Percentiles rank a stretch among this genome's conserved stretches.
Evolutionary conservation across 345 rosid species (phyloP).

Genomic region (Lagerstroemia speciosa): DNA sequence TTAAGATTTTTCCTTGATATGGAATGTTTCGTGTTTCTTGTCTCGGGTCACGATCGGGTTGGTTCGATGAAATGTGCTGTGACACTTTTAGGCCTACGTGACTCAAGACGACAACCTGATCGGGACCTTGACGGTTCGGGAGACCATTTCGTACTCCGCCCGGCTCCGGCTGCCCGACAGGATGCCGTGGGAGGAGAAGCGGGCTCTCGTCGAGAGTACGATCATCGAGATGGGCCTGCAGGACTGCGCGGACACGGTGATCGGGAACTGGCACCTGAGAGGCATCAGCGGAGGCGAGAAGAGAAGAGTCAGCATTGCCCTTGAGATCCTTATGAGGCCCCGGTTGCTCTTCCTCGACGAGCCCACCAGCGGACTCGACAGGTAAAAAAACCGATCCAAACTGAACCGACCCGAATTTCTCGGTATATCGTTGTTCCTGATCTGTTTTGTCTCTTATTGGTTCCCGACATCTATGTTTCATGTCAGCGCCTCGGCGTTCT

Average conservation of each 20-base stretch:
- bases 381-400: slow-evolving; percentile 24
- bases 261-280: slow-evolving; percentile 93
- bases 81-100: slow-evolving; percentile 60
- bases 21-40: no score
- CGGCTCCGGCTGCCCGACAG: slow-evolving; percentile 80
- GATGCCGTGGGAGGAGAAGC: slow-evolving; percentile 77
- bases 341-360: slow-evolving; percentile 90
- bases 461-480: background rate
- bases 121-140: slow-evolving; percentile 88
- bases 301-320: slow-evolving; percentile 89
- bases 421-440: no score
- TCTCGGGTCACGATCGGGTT: no score
- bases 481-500: slow-evolving; percentile 92
- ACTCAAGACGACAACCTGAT: slow-evolving; percentile 97
- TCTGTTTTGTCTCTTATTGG: background rate
- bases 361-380: slow-evolving; percentile 96
- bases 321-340: slow-evolving; percentile 92
- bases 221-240: slow-evolving; percentile 91
- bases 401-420: no score
- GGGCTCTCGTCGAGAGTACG: slow-evolving; percentile 70
- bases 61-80: no score
- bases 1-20: no score
- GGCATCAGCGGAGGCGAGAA: slow-evolving; percentile 94
- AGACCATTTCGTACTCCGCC: slow-evolving; percentile 83
- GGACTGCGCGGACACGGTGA: slow-evolving; percentile 89